These are phyloP conservation scores for Gautieria morchelliformis DNA, from an alignment of 768 basidiomycete genomes.

Conservation along the genomic window DNA sequence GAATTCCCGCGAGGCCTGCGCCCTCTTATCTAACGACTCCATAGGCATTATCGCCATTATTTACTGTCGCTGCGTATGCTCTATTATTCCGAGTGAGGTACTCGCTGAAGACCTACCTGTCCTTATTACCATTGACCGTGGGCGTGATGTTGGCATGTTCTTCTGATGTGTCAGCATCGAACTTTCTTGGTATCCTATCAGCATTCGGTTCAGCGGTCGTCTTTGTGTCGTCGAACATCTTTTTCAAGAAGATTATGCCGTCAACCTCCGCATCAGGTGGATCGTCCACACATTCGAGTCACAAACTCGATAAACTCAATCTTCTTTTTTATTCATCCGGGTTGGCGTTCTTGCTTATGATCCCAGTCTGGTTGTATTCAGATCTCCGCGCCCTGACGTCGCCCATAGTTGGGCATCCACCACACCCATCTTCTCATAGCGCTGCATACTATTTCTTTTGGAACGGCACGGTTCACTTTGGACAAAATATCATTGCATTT, in stretches of 20 bases:
- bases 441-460: conserved; percentile 78
- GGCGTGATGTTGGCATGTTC: conserved; percentile 98
- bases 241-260: conserved; percentile 98
- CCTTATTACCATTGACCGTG: conserved; percentile 86
- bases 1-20: not conserved
- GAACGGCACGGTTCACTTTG: conserved; percentile 94
- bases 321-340: conserved; percentile 88
- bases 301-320: conserved; percentile 95
- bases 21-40: not conserved
- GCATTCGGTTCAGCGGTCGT: conserved; percentile 95
- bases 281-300: conserved; percentile 28
- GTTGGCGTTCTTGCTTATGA: conserved; percentile 92
- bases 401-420: conserved; percentile 33
- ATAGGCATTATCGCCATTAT: conserved; percentile 91
- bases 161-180: conserved; percentile 84
- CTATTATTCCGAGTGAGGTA: conserved; percentile 91
- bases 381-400: conserved; percentile 68
- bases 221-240: conserved; percentile 97
- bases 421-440: conserved; percentile 43
- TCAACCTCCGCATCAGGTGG: conserved; percentile 30
- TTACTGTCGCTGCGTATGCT: conserved; percentile 95
- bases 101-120: conserved; percentile 82
- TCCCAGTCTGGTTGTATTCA: conserved; percentile 88
- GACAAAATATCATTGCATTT: conserved; percentile 96
- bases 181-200: conserved; percentile 78